A percentile compares a stretch with the other conserved stretches of the same genome.
Evolutionary conservation across 2,329 filamentous ascomycete genomes (phyloP).

Genomic region (Xylaria digitata): DNA sequence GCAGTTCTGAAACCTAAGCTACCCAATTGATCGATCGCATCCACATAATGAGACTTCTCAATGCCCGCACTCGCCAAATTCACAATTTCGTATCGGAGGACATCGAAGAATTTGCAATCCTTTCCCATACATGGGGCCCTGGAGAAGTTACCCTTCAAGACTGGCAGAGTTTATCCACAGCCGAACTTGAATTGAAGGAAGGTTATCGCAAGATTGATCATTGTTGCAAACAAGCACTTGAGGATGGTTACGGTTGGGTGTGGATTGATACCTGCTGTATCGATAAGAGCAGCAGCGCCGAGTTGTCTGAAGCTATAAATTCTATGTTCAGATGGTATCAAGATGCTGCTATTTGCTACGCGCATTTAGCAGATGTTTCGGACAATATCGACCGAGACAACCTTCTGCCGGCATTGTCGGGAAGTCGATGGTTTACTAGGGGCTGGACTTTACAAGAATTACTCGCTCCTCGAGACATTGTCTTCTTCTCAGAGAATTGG

Average conservation of each 20-base stretch:
- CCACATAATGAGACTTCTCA: constrained; percentile 23
- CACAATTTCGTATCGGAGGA: constrained; percentile 8
- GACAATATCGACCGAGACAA: constrained; percentile 25
- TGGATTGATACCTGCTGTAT: constrained; percentile 33
- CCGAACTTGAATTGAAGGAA: constrained; percentile 9
- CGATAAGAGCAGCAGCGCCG: constrained; percentile 17
- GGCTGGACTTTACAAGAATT: constrained; percentile 34
- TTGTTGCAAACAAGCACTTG: constrained; percentile 25
- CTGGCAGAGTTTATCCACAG: constrained; percentile 8
- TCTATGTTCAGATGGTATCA: constrained; percentile 44
- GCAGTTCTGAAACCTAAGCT: too few species aligned
- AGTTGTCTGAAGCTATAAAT: constrained; percentile 15
- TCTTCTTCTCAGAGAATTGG: constrained; percentile 43
- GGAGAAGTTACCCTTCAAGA: constrained; percentile 27
- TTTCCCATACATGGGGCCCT: constrained; percentile 30
- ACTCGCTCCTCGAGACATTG: constrained; percentile 40
- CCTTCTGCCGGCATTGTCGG: constrained; percentile 3
- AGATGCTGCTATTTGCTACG: constrained; percentile 41
- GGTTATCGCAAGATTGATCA: constrained; percentile 27
- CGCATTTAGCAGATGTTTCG: constrained; percentile 38
- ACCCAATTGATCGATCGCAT: background rate
- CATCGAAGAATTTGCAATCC: constrained; percentile 23
- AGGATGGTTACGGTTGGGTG: constrained; percentile 26
- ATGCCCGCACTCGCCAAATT: constrained; percentile 15
- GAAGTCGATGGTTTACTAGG: constrained; percentile 30